Conservation (phyloP, 768 basidiomycete species). For the Boletus rubropictus region DNA sequence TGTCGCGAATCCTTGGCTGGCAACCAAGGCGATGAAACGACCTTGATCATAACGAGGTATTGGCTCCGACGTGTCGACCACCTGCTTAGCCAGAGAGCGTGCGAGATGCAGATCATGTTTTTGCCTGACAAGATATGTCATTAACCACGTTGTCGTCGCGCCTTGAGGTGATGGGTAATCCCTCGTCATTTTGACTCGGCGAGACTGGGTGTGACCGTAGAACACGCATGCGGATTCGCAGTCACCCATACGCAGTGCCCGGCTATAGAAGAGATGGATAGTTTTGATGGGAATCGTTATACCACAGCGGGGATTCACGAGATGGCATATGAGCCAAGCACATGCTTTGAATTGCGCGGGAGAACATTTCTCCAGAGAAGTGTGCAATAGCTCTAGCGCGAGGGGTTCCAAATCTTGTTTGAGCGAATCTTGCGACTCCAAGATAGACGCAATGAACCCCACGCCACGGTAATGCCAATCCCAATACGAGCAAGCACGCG, state of each 20-base stretch:
- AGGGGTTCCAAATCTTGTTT: conserved; percentile 30
- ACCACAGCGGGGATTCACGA: conserved; percentile 28
- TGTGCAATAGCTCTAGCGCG: conserved; percentile 40
- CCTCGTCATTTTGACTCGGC: conserved; percentile 27
- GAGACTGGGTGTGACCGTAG: conserved; percentile 42
- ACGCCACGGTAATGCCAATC: conserved; percentile 44
- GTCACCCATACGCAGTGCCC: conserved; percentile 29
- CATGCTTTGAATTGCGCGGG: conserved; percentile 35
- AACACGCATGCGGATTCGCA: conserved; percentile 38
- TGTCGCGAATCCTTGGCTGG: conserved; percentile 41
- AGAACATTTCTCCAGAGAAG: conserved; percentile 35
- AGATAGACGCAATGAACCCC: conserved; percentile 31
- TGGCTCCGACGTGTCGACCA: conserved; percentile 35
- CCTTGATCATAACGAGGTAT: conserved; percentile 45
- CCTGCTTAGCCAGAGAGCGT: conserved; percentile 46
- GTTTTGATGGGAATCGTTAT: conserved; percentile 39
- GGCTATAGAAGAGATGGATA: conserved; percentile 43
- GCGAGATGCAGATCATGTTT: conserved; percentile 42
- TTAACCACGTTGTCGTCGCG: conserved; percentile 45
- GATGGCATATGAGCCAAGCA: conserved; percentile 36
- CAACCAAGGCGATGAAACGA: conserved; percentile 43
- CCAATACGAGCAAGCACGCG: conserved; percentile 51
- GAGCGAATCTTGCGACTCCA: conserved; percentile 21
- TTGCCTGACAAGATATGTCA: conserved; percentile 37
- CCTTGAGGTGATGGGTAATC: conserved; percentile 49